Percentiles rank a stretch among this genome's conserved stretches.
phyloP scores from a whole-genome alignment of 164 flowering plant genomes.

The Buxus sempervirens region DNA sequence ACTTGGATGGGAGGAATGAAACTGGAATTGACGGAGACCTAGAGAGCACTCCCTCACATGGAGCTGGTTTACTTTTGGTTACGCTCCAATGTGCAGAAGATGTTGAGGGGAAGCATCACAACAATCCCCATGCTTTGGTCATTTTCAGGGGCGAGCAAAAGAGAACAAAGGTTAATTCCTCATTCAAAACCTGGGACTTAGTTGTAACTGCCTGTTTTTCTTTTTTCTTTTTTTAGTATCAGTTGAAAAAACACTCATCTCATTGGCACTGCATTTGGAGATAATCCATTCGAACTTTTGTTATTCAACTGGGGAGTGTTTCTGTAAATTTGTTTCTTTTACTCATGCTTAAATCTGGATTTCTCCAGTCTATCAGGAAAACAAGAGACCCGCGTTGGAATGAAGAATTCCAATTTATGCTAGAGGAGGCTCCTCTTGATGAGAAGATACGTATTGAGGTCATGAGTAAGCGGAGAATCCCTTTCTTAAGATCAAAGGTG shows the following conservation, averaged over 20 bases:
- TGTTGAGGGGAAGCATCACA: constrained; percentile 67
- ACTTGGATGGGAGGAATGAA: constrained; percentile 20
- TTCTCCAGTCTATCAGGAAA: constrained; percentile 43
- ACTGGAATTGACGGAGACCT: constrained; percentile 6
- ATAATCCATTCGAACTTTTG: not conserved
- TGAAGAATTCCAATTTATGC: constrained; percentile 68
- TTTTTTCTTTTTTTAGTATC: too few relatives aligned
- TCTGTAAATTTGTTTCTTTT: not conserved
- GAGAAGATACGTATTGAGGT: constrained; percentile 59
- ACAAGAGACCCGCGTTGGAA: constrained; percentile 65
- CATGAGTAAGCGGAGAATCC: constrained; percentile 38
- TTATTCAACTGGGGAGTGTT: not conserved
- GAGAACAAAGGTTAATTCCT: constrained; percentile 56
- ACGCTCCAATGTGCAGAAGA: constrained; percentile 49
- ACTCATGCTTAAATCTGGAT: not conserved
- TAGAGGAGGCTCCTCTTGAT: constrained; percentile 61
- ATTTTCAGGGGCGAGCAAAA: constrained; percentile 60
- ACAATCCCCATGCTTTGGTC: constrained; percentile 56
- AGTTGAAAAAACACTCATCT: too few relatives aligned
- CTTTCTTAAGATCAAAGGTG: constrained; percentile 37
- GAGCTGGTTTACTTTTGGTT: constrained; percentile 63
- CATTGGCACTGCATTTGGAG: too few relatives aligned
- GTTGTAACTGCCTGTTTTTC: not conserved
- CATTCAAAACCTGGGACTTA: not conserved
- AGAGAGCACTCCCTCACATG: constrained; percentile 18